Base-by-base conservation (phyloP, 768 basidiomycete genomes). In the Lentinula sp. region DNA sequence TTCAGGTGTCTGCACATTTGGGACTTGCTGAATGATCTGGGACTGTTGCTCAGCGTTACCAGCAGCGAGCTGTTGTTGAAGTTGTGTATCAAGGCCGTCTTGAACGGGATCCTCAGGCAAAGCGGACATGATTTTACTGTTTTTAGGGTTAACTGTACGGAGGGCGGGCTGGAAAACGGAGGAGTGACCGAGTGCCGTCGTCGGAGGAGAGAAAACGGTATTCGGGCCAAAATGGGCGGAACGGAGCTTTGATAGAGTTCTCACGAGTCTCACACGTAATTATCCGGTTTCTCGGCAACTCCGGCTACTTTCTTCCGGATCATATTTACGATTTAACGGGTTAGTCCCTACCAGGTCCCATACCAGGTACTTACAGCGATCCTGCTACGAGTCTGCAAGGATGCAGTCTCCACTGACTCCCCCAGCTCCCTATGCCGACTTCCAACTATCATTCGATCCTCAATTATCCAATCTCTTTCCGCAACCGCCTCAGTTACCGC, bases 381-480 rank as follows among this genome's bases (percentile, higher is more conserved):
- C 11, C 13, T 51, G 50, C 50, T 51, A 18, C 34, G 21, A 48
- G 50, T 51, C 31, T 34, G 31, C 50, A 18, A 51, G 10, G 23
- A 56, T 56, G 55, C 55, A 56, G 55, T 56, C 55, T 15, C 55
- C 55, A 21, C 40, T 56, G 3, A 40, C 21, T 1, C 55, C 55
- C 9, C 55, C 55, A 28, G 55, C 39, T 15, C 55, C 55, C 11
- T 87, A 84, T 70, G 73, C 84, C 45, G 88, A 90, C 65, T 89
- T 90, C 63, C 83, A 88, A 64, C 88, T 86, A 70, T 70, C 79
- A 10, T 89, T 88, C 66, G 86, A 89, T 68, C 83, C 86, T 3
- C 73, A 82, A 4, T 74, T 84, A 21, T 78, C 81, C 5, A 75
- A 73, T 55, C 61, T 88, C 18, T 89, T 89, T 64, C 85, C 87